Conservation (phyloP, 495 filamentous ascomycete species). For the Penicillium ochrochloron region DNA sequence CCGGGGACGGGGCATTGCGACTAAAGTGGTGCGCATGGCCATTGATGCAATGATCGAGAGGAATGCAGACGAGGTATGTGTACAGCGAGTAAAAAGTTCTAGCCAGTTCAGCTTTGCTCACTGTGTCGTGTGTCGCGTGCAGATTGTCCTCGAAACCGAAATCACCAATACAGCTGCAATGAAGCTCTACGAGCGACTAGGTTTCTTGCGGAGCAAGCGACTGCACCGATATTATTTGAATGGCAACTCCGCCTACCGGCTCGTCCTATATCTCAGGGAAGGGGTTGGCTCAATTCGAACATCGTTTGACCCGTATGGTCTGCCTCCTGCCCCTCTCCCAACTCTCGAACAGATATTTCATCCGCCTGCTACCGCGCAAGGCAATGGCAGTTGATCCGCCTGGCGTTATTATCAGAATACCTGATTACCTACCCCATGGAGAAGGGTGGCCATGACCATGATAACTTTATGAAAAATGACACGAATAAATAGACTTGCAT, state of each 20-base stretch:
- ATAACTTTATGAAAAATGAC: constrained; percentile 33
- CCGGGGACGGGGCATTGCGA: constrained; percentile 88
- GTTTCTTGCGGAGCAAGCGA: constrained; percentile 90
- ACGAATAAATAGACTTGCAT: constrained; percentile 29
- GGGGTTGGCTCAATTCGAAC: constrained; percentile 50
- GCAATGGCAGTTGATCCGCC: constrained; percentile 28
- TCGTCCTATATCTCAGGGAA: constrained; percentile 82
- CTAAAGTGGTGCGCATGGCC: constrained; percentile 82
- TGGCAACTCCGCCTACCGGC: constrained; percentile 89
- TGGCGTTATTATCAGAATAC: not conserved
- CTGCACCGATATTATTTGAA: constrained; percentile 97
- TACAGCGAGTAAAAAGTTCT: not conserved
- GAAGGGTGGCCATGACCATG: constrained; percentile 23
- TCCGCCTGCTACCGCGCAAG: constrained; percentile 22
- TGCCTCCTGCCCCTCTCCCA: constrained; percentile 19
- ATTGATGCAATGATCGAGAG: constrained; percentile 88
- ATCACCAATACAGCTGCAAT: constrained; percentile 91
- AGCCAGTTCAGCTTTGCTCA: not conserved
- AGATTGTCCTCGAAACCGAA: constrained; percentile 95
- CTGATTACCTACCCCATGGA: not conserved
- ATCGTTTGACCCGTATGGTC: constrained; percentile 44
- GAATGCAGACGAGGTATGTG: constrained; percentile 80
- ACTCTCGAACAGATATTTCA: constrained; percentile 12
- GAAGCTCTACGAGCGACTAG: constrained; percentile 89
- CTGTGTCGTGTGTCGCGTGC: constrained; percentile 20